Base-by-base conservation (phyloP, 2,329 filamentous ascomycete species). In the Colletotrichum camelliae region DNA sequence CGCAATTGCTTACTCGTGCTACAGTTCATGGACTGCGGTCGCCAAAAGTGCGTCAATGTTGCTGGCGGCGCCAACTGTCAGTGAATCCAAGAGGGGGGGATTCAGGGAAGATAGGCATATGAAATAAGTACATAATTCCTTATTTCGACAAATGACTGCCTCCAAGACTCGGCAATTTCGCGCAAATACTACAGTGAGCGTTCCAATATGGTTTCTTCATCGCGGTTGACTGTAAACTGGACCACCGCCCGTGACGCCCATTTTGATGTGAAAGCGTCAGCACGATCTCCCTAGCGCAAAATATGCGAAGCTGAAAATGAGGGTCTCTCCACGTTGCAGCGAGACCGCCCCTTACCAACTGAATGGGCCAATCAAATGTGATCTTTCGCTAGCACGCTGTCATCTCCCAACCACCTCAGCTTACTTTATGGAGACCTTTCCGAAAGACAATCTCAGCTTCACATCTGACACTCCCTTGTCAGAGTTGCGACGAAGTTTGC, bases 21-120 rank as follows among this genome's bases (percentile, higher is more conserved):
- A 3, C 16, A 67, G 70, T 37, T 61, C 8, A 43, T 67, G 31
- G 70, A 72, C 27, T 72, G 62, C 52, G 35, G 62, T n/a, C 13
- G 13, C 4, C 70, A 60, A 10, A 67, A 24, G 4, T 72, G 70
- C 31, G 48, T 67, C 1, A 29, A 72, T 48, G 70, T 72, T 48
- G 18, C 29, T n/a, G 70, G 62, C 7, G 70, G 70, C 2, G 70
- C 70, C 5, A 72, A 72, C 7, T 72, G 70, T 27, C 70, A 72
- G 60, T 72, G 16, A 13, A 33, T 31, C 1, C 9, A 48, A 48
- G 43, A 0, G 43, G 43, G 37, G 37, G 2, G 18, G 18, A 10
- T 0, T 48, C 5, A 48, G 9, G 37, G 39, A 48, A n/a, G 39
- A 48, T 48, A n/a, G 39, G 18, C 39, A 12, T 0, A 18, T 9